Evolutionary conservation across 805 yeast genomes (phyloP).

Genomic region (Candida ovalis): DNA sequence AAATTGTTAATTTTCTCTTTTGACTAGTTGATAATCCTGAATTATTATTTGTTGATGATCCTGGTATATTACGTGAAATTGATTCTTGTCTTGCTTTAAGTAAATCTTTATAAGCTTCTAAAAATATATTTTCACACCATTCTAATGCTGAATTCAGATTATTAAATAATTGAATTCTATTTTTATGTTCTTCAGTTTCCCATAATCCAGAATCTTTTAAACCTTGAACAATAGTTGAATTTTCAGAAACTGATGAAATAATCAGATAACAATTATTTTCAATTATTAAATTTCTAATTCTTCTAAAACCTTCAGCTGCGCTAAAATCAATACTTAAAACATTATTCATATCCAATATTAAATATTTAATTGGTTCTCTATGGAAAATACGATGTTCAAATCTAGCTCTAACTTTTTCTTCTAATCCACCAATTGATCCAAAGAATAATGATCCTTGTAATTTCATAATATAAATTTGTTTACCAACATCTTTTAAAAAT

Average conservation of each 20-base stretch:
- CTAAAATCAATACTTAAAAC: constrained; percentile 85
- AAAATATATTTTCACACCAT: constrained; percentile 93
- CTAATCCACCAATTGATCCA: constrained; percentile 93
- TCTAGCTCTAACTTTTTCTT: constrained; percentile 61
- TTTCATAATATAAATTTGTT: constrained; percentile 84
- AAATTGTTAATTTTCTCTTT: constrained; percentile 16
- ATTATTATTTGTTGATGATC: neutral
- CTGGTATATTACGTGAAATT: neutral
- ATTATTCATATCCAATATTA: constrained; percentile 80
- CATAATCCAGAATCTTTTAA: constrained; percentile 82
- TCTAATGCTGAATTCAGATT: constrained; percentile 86
- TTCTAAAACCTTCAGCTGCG: constrained; percentile 92
- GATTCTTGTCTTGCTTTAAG: constrained; percentile 4
- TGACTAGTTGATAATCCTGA: constrained; percentile 1
- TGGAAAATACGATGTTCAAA: constrained; percentile 53
- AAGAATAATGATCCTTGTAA: constrained; percentile 87
- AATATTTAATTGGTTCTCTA: constrained; percentile 65
- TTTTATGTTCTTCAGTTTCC: constrained; percentile 44
- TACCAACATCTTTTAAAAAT: constrained; percentile 80
- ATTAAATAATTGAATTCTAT: constrained; percentile 58
- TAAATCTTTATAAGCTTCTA: constrained; percentile 52
- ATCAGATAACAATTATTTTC: constrained; percentile 69
- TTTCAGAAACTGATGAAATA: constrained; percentile 70
- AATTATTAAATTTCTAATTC: constrained; percentile 74
- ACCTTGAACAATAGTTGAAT: constrained; percentile 63